A percentile compares a stretch with the other conserved stretches of the same genome.
Evolutionary conservation across 495 filamentous ascomycete species (phyloP).

Genomic region (Xylaria palmicola): DNA sequence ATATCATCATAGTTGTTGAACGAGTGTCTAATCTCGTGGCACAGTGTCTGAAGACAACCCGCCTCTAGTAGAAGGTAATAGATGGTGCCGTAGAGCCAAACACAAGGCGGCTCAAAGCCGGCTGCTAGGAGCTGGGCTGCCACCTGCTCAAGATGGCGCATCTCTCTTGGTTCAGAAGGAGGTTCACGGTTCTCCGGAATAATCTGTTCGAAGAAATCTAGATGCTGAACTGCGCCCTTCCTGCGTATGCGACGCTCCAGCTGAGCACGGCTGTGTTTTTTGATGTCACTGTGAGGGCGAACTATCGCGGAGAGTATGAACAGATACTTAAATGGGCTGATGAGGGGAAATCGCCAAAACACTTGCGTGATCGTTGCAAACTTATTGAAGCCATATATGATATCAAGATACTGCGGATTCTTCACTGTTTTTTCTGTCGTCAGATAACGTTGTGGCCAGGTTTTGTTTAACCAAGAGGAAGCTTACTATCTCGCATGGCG

Average conservation of each 20-base stretch:
- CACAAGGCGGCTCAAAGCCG: background rate
- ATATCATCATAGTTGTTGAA: constrained; percentile 4
- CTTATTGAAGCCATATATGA: constrained; percentile 1
- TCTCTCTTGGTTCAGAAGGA: background rate
- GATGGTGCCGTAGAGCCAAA: background rate
- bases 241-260: background rate
- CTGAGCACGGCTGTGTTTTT: background rate
- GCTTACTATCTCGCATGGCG: constrained; percentile 27
- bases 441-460: background rate
- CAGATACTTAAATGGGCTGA: background rate
- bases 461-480: background rate
- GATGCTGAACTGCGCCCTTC: background rate
- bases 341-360: background rate
- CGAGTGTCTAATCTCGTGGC: background rate
- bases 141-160: constrained; percentile 2
- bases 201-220: constrained; percentile 4
- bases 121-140: constrained; percentile 8
- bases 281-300: background rate
- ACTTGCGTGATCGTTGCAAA: constrained; percentile 1
- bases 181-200: background rate
- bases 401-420: constrained; percentile 1
- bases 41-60: background rate
- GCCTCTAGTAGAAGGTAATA: constrained; percentile 29
- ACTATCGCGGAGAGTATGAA: background rate
- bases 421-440: background rate